Evolutionary conservation across 78 protist genomes (phyloP), one percentile per base, ranked within the genome.

Genomic region (Dictyostelium brefeldianum): DNA sequence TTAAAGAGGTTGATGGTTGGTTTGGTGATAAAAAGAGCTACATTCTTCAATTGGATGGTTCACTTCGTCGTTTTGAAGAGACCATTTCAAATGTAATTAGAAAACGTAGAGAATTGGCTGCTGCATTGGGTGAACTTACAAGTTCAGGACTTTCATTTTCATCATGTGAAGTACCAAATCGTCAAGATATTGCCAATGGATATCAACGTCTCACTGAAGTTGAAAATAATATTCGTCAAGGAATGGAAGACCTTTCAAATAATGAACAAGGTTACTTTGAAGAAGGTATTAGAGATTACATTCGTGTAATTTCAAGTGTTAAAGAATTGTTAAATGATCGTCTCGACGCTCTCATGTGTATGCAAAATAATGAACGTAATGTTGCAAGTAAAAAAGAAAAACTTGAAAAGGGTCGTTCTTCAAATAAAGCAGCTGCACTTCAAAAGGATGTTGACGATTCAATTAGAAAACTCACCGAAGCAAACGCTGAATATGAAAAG

Each of bases 21-120:
- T 91, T 91, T 79, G 95, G 85, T 64, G 83, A 81, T 31, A 91
- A 91, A 83, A 91, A 91, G 70, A 74, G 31, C 31, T 91, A 91
- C 80, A 69, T 91, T 48, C 15, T 78, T 6, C 78, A 82, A 41
- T 57, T 91, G 41, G 95, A 91, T 59, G n/a, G 12, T 2, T 51
- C 77, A 51, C 27, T 81, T 10, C 56, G 65, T 29, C 69, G 80
- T 43, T 50, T 81, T 2, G 69, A 83, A n/a, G 84, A 91, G 9
- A 50, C 53, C 11, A 51, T 90, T 25, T 8, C 31, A 4, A 51
- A 51, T 43, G 81, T 74, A 54, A 82, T 78, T 43, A 73, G 54
- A 71, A 80, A 80, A 57, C 83, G 89, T 80, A 82, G 85, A 62
- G 95, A 90, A 4, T 57, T 73, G 22, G 95, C 89, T 11, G 12